Conservation (phyloP, 345 rosid species). For the Salix purpurea region DNA sequence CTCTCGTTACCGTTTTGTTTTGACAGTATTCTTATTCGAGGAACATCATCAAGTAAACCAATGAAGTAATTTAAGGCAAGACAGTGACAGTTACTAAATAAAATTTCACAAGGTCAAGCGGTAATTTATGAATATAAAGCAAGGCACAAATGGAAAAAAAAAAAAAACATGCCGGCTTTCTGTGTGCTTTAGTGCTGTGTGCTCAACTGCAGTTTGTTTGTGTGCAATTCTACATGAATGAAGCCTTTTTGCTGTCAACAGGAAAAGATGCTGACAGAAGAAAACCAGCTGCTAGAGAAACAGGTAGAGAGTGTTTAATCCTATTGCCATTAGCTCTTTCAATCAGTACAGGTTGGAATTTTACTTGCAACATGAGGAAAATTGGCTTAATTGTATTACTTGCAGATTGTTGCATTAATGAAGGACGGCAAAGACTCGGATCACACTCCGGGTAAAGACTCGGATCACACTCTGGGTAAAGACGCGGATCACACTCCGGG, state of each 20-base stretch:
- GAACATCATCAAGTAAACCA: background rate
- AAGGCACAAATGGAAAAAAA: too few species aligned
- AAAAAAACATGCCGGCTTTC: background rate
- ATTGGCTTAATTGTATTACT: background rate
- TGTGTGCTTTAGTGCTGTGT: background rate
- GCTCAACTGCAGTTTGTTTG: background rate
- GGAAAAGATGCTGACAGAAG: slow-evolving; percentile 33
- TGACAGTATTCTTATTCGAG: background rate
- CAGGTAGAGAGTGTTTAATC: slow-evolving; percentile 25
- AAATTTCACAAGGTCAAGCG: background rate
- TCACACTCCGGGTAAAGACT: too few species aligned
- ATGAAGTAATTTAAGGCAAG: too few species aligned
- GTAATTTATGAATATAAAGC: too few species aligned
- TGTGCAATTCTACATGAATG: background rate
- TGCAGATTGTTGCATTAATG: slow-evolving; percentile 19
- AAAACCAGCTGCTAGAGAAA: slow-evolving; percentile 27
- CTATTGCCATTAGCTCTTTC: background rate
- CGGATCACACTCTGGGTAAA: too few species aligned
- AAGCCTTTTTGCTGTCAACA: slow-evolving; percentile 4
- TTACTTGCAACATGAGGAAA: background rate
- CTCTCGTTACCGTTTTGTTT: background rate
- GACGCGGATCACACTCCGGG: too few species aligned
- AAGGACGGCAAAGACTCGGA: background rate
- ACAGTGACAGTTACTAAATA: too few species aligned
- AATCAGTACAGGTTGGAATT: background rate